A percentile compares a stretch with the other conserved stretches of the same genome.
Conservation (phyloP, 192 early-diverging fungal genomes). For the Phlyctochytrium arcticum region DNA sequence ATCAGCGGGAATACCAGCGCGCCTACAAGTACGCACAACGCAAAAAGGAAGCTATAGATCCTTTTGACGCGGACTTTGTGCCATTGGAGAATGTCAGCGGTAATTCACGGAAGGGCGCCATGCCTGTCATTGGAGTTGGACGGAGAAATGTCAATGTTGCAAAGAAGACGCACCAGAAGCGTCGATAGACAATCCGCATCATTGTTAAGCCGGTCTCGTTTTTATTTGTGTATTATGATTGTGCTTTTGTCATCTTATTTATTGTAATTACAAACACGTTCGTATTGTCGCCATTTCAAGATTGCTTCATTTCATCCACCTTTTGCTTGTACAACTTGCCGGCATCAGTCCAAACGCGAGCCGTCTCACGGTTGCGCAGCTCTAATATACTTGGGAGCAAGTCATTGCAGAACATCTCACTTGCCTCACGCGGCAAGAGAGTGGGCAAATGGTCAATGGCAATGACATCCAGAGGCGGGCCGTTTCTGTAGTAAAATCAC, state of each 20-base stretch:
- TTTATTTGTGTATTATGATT: not conserved
- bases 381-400: conserved; percentile 77
- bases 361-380: conserved; percentile 50
- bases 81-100: not conserved
- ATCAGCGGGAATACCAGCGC: conserved; percentile 80
- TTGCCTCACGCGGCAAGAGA: conserved; percentile 87
- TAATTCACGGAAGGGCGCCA: not conserved
- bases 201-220: not conserved
- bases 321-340: conserved; percentile 83
- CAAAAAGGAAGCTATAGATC: not conserved
- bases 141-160: conserved; percentile 42
- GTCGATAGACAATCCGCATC: not conserved
- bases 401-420: conserved; percentile 82
- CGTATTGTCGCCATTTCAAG: not conserved
- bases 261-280: not conserved
- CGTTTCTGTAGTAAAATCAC: conserved; percentile 37
- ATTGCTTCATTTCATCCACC: conserved; percentile 24
- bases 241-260: not conserved
- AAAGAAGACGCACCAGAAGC: conserved; percentile 7
- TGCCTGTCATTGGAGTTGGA: conserved; percentile 40
- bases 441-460: conserved; percentile 97
- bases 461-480: conserved; percentile 77
- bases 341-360: conserved; percentile 72
- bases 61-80: conserved; percentile 10
- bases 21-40: conserved; percentile 20